Evolutionary conservation across 345 rosid genomes (phyloP).

Genomic region (Salix arbutifolia): DNA sequence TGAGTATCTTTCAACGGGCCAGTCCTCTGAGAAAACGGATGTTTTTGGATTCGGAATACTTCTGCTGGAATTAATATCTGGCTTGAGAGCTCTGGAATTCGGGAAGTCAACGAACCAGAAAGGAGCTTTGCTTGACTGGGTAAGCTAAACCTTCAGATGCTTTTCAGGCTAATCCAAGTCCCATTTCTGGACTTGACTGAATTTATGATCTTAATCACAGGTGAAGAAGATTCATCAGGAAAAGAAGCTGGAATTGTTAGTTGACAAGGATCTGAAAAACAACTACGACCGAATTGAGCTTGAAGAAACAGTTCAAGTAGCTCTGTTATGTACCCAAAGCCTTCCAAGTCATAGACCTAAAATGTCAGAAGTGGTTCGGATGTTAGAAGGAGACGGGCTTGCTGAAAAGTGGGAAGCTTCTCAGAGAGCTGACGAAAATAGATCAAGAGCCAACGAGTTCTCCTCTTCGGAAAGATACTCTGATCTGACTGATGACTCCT

Average conservation of each 20-base stretch:
- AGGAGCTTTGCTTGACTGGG: slow-evolving; percentile 94
- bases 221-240: slow-evolving; percentile 84
- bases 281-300: slow-evolving; percentile 67
- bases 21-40: slow-evolving; percentile 95
- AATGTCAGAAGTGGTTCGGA: slow-evolving; percentile 93
- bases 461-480: slow-evolving; percentile 73
- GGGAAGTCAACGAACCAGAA: slow-evolving; percentile 76
- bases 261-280: slow-evolving; percentile 77
- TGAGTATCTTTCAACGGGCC: slow-evolving; percentile 89
- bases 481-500: slow-evolving; percentile 85
- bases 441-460: slow-evolving; percentile 61
- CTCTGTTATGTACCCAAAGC: slow-evolving; percentile 78
- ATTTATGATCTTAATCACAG: slow-evolving; percentile 30
- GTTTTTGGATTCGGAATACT: slow-evolving; percentile 94
- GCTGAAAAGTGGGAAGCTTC: slow-evolving; percentile 98
- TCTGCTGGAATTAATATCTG: slow-evolving; percentile 72
- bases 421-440: slow-evolving; percentile 61
- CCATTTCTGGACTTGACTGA: background rate
- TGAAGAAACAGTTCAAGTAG: slow-evolving; percentile 84
- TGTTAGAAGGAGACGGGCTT: slow-evolving; percentile 95
- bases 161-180: background rate
- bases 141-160: slow-evolving; percentile 27
- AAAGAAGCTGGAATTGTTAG: slow-evolving; percentile 75
- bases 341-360: slow-evolving; percentile 79
- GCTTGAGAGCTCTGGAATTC: slow-evolving; percentile 79